Conservation (phyloP, 1,284 basidiomycete species). For the Ustilago hordei region DNA sequence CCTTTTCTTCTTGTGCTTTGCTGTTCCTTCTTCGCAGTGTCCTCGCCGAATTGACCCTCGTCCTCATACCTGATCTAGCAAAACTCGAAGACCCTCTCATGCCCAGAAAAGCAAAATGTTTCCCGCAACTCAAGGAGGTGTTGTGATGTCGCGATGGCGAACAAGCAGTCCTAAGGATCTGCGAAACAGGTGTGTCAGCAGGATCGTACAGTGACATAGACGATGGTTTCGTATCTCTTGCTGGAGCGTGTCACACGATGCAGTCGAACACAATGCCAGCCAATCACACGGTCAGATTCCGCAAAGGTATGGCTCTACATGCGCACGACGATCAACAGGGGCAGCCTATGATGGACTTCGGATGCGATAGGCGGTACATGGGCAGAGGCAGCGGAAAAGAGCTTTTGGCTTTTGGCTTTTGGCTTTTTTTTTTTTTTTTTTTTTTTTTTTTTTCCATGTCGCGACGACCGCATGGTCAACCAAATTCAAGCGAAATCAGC, state of each 20-base stretch:
- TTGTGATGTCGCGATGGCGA: neutral
- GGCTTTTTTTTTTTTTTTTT: no score
- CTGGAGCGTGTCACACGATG: neutral
- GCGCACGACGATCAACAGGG: neutral
- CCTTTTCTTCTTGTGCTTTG: neutral
- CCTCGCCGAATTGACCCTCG: no score
- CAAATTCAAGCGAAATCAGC: neutral
- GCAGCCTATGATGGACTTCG: neutral
- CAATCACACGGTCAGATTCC: constrained; percentile 2
- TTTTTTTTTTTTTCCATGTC: neutral
- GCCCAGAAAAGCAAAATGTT: neutral
- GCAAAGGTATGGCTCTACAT: neutral
- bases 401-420: no score
- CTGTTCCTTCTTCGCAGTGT: no score
- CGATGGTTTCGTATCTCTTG: neutral
- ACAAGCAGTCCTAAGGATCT: neutral
- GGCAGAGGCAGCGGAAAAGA: neutral
- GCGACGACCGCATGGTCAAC: constrained; percentile 6
- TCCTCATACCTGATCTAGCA: neutral
- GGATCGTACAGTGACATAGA: constrained; percentile 1
- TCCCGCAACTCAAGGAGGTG: neutral
- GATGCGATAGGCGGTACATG: neutral
- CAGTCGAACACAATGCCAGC: neutral
- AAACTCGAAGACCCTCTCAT: neutral
- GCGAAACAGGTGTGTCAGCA: neutral